Evolutionary conservation across 345 rosid species (phyloP).

Genomic region (Pistacia atlantica): DNA sequence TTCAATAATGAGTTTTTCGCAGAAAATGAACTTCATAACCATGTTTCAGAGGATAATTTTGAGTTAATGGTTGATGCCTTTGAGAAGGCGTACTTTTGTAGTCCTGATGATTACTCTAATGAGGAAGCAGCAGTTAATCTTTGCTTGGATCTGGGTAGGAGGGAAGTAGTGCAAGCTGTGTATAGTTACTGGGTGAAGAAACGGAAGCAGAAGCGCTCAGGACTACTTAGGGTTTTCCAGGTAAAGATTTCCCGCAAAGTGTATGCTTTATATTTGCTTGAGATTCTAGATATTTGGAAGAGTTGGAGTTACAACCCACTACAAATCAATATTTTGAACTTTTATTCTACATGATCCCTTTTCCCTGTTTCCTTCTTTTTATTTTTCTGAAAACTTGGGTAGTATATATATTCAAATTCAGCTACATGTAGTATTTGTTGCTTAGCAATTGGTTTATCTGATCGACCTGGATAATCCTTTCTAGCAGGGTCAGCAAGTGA

Average conservation of each 20-base stretch:
- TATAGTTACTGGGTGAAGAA: slow-evolving; percentile 73
- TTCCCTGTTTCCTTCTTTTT: not conserved
- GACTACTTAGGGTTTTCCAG: slow-evolving; percentile 84
- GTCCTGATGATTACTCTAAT: slow-evolving; percentile 53
- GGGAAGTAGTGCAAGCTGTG: slow-evolving; percentile 72
- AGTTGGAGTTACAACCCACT: not conserved
- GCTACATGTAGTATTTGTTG: not conserved
- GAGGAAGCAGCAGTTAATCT: slow-evolving; percentile 52
- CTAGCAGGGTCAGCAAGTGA: slow-evolving; percentile 59
- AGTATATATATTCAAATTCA: not conserved
- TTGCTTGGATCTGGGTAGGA: slow-evolving; percentile 50
- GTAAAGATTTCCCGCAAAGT: slow-evolving; percentile 34
- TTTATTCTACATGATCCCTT: not conserved
- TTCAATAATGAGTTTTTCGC: slow-evolving; percentile 42
- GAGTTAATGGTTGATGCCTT: slow-evolving; percentile 90
- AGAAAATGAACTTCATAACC: slow-evolving; percentile 35
- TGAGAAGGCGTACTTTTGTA: slow-evolving; percentile 69
- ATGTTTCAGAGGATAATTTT: slow-evolving; percentile 59
- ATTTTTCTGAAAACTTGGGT: not conserved
- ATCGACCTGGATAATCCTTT: slow-evolving; percentile 14
- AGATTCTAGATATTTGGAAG: not conserved
- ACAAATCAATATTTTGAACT: not conserved
- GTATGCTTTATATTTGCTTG: not conserved
- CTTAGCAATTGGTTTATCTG: slow-evolving; percentile 4
- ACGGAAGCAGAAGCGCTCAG: slow-evolving; percentile 63